Base-by-base conservation (phyloP, 2,329 filamentous ascomycete species). In the Claviceps africana region DNA sequence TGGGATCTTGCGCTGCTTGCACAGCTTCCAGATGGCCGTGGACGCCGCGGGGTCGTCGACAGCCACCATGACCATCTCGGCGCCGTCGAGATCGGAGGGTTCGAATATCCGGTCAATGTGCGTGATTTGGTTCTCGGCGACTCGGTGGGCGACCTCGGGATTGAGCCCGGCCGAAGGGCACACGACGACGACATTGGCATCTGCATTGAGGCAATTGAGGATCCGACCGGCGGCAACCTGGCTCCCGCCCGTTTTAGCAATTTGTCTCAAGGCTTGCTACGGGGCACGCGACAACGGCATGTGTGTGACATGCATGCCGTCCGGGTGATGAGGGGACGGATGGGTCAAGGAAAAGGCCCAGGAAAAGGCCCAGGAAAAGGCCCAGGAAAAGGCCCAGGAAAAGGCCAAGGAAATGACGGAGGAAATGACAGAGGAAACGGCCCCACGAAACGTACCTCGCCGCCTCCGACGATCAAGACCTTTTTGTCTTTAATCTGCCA, bases 201-300 rank as follows among this genome's bases (percentile, higher is more conserved):
- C 91, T 68, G 93, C 93, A 65, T 96, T 94, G 70, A 96, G 88
- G 55, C 91, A 84, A 70, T 95, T 88, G 55, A 96, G 77, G 61
- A 98, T 95, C 55, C 93, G 88, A 52, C 91, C 90, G 52, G 93
- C 90, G 54, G 93, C 93, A 58, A 98, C 93, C 93, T 97, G 66
- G 2, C 43, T 31, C 19, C 61, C 51, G 48, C 7, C 13, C 57
- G 43, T 5, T 15, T 46, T 30, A 46, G 43, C 49, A 49, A 10
- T 45, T 8, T 25, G 25, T 25, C 25, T 25, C 25, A 25, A 25
- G 25, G 5, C 25, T 3, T 3, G 25, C 3, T 25, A 25, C 25
- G 25, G 25, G 25, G 25, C 25, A 25, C 25, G 25, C 25, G 25
- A 5, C 25, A 25, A 25, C 5, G 25, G 25, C 25, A 25, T 25